Conservation (phyloP, 2,329 filamentous ascomycete genomes). For the Beauveria varroae region DNA sequence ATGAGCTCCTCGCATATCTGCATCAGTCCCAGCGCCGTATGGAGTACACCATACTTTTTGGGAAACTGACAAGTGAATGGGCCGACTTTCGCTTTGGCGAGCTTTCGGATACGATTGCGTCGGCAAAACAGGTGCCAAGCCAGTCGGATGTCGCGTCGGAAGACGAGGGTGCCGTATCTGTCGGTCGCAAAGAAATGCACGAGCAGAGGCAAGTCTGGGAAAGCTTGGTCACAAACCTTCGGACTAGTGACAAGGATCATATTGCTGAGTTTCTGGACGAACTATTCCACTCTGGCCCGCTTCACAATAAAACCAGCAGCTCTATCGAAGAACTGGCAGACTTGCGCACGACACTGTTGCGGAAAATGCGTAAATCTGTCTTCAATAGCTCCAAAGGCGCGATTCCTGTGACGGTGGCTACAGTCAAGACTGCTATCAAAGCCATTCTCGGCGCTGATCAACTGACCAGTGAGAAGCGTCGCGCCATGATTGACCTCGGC, state of each 20-base stretch:
- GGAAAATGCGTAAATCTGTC: background rate
- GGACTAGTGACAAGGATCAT: conserved; percentile 34
- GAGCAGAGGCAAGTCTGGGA: conserved; percentile 48
- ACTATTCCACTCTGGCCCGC: conserved; percentile 33
- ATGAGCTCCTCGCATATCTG: conserved; percentile 8
- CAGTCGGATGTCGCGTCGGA: background rate
- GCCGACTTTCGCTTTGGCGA: conserved; percentile 7
- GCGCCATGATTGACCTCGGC: conserved; percentile 8
- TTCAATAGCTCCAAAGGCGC: background rate
- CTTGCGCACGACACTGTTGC: background rate
- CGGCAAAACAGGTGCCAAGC: background rate
- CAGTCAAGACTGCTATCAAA: conserved; percentile 5
- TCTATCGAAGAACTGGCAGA: conserved; percentile 1
- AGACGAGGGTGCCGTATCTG: conserved; percentile 31
- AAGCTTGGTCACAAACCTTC: conserved; percentile 42
- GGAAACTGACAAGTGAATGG: conserved; percentile 6
- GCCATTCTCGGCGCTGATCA: conserved; percentile 7
- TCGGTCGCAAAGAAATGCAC: conserved; percentile 46
- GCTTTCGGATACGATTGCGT: background rate
- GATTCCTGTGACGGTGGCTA: background rate
- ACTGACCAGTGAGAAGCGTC: conserved; percentile 11
- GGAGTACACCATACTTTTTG: conserved; percentile 6
- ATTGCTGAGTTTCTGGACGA: conserved; percentile 43
- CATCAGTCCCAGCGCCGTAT: conserved; percentile 6
- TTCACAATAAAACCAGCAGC: background rate